Evolutionary conservation across 768 basidiomycete species (phyloP).

Genomic region (Clavulina sp.): DNA sequence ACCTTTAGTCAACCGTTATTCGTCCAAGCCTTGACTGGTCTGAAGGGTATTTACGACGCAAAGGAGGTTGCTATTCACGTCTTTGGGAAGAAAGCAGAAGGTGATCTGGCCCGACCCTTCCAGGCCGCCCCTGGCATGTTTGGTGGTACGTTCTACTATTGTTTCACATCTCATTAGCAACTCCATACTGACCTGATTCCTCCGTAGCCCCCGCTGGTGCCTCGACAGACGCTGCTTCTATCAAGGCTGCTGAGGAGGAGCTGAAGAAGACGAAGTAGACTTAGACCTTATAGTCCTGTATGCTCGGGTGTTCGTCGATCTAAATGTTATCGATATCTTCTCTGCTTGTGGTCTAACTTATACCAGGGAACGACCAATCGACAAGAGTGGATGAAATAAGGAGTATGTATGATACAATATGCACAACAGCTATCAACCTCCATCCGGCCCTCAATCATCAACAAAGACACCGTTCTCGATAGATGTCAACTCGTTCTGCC

Average conservation of each 20-base stretch:
- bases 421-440: too few species aligned
- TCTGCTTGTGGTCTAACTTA: too few species aligned
- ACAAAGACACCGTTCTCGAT: too few species aligned
- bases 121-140: slow-evolving; percentile 53
- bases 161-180: not conserved
- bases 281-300: too few species aligned
- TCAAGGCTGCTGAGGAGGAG: slow-evolving; percentile 79
- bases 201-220: slow-evolving; percentile 39
- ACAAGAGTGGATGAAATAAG: too few species aligned
- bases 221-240: slow-evolving; percentile 68
- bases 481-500: too few species aligned
- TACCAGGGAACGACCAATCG: too few species aligned
- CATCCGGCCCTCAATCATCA: too few species aligned
- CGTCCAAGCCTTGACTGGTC: slow-evolving; percentile 86
- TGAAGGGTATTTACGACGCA: slow-evolving; percentile 79
- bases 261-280: slow-evolving; percentile 66
- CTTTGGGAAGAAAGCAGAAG: slow-evolving; percentile 59
- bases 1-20: slow-evolving; percentile 58
- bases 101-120: slow-evolving; percentile 83
- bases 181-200: not conserved
- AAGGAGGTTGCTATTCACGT: slow-evolving; percentile 72
- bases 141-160: slow-evolving; percentile 31
- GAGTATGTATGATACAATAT: too few species aligned
- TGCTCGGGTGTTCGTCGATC: too few species aligned
- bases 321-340: too few species aligned